Percentiles rank a stretch among this genome's conserved stretches.
phyloP scores from a whole-genome alignment of 2,329 filamentous ascomycete species.

The Corynespora cassiicola region DNA sequence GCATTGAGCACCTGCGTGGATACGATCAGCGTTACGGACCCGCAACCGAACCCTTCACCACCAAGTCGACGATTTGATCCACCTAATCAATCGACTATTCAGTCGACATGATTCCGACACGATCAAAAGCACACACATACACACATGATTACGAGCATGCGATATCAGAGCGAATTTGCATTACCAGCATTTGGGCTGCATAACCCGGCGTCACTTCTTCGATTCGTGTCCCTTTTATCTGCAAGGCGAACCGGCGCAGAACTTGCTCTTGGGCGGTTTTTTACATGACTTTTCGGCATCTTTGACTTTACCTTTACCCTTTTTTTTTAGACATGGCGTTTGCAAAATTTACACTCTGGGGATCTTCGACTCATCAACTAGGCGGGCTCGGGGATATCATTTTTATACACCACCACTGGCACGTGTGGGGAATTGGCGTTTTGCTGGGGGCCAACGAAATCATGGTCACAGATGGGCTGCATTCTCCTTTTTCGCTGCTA shows the following conservation, averaged over 20 bases:
- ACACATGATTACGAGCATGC: conserved; percentile 40
- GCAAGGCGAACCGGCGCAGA: conserved; percentile 44
- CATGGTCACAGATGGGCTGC: conserved; percentile 1
- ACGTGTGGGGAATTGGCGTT: conserved; percentile 13
- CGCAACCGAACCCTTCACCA: conserved; percentile 5
- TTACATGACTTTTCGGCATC: conserved; percentile 18
- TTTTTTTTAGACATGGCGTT: conserved; percentile 22
- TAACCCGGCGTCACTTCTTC: conserved; percentile 36
- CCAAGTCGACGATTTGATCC: conserved; percentile 5
- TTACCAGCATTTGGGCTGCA: conserved; percentile 44
- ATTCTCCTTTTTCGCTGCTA: conserved; percentile 13
- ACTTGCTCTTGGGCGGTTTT: conserved; percentile 31
- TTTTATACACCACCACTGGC: conserved; percentile 10
- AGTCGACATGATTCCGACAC: conserved; percentile 8
- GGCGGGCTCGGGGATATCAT: conserved; percentile 8
- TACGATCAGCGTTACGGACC: conserved; percentile 6
- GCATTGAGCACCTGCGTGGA: conserved; percentile 4
- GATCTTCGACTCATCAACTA: background rate
- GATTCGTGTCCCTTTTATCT: conserved; percentile 21
- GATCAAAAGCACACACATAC: conserved; percentile 27
- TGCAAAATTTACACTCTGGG: conserved; percentile 9
- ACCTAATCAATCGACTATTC: conserved; percentile 2
- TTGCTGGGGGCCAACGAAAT: conserved; percentile 1
- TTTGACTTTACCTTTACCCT: too few species aligned
- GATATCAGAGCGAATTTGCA: conserved; percentile 38